These are phyloP conservation scores for Amaranthus tricolor DNA, from an alignment of 179 eudicot genomes.

Conservation along the genomic window DNA sequence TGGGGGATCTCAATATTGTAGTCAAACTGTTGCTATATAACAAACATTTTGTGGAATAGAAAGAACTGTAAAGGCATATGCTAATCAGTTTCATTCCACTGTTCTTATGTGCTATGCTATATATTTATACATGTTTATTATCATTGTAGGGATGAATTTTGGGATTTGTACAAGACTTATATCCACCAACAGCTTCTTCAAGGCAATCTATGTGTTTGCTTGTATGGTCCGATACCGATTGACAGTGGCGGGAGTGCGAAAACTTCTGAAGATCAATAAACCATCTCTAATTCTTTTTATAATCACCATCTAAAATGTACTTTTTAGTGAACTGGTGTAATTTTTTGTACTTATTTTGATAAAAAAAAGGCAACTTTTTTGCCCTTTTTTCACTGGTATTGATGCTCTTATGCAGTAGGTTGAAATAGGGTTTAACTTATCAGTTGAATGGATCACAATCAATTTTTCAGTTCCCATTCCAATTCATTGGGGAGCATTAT, in stretches of 20 bases:
- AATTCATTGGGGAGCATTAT: too few species aligned
- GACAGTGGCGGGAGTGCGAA: slow-evolving; percentile 19
- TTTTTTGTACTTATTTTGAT: too few species aligned
- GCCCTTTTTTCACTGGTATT: too few species aligned
- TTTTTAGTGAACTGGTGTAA: too few species aligned
- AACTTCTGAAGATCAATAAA: slow-evolving; percentile 20
- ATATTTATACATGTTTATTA: neutral
- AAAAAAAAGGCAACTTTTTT: too few species aligned
- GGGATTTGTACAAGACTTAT: slow-evolving; percentile 70
- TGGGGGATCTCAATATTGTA: neutral
- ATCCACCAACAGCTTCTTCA: slow-evolving; percentile 58
- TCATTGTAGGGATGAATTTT: slow-evolving; percentile 73
- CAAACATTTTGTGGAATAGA: neutral
- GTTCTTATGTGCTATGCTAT: neutral
- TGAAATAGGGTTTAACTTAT: too few species aligned
- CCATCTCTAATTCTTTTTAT: neutral
- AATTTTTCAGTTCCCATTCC: too few species aligned
- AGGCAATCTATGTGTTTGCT: slow-evolving; percentile 62
- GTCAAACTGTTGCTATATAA: neutral
- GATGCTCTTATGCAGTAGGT: too few species aligned
- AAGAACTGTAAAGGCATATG: neutral
- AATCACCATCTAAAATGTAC: neutral
- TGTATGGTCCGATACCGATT: slow-evolving; percentile 50
- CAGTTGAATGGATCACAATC: too few species aligned
- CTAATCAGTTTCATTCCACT: neutral